These are phyloP conservation scores for Danielia reshetovae DNA, from an alignment of 805 yeast species.

Conservation along the genomic window DNA sequence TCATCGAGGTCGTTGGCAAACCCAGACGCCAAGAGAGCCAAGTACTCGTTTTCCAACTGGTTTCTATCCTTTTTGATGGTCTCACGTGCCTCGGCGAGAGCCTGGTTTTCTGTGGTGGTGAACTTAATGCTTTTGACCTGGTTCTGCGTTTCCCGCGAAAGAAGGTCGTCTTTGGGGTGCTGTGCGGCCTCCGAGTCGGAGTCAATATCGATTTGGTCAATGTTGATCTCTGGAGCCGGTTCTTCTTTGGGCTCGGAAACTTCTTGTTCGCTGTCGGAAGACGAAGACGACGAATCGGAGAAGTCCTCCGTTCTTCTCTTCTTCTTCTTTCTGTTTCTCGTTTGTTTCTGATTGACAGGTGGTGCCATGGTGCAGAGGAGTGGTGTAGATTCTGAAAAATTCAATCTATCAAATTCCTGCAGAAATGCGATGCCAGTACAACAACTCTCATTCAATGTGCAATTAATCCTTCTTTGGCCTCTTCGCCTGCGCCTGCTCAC, in stretches of 20 bases:
- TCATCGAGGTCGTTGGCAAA: conserved; percentile 61
- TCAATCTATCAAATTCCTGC: conserved; percentile 1
- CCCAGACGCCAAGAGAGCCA: conserved; percentile 51
- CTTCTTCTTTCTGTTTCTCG: conserved; percentile 52
- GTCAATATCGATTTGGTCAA: conserved; percentile 30
- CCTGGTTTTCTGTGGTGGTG: conserved; percentile 18
- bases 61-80: conserved; percentile 26
- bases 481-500: conserved; percentile 6
- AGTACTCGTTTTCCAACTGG: conserved; percentile 46
- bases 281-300: conserved; percentile 50
- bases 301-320: conserved; percentile 82
- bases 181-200: conserved; percentile 18
- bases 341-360: conserved; percentile 6
- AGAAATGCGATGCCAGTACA: background rate
- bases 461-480: conserved; percentile 5
- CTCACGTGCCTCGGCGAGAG: conserved; percentile 19
- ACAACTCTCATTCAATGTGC: background rate
- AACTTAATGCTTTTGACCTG: conserved; percentile 22
- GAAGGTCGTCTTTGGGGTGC: conserved; percentile 5
- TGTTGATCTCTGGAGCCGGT: conserved; percentile 8
- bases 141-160: conserved; percentile 16
- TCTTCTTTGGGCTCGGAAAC: conserved; percentile 1
- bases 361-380: conserved; percentile 9
- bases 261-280: conserved; percentile 19
- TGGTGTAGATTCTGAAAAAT: background rate